These are phyloP conservation scores for Canavalia gladiata DNA, from an alignment of 306 rosid genomes.

Conservation along the genomic window DNA sequence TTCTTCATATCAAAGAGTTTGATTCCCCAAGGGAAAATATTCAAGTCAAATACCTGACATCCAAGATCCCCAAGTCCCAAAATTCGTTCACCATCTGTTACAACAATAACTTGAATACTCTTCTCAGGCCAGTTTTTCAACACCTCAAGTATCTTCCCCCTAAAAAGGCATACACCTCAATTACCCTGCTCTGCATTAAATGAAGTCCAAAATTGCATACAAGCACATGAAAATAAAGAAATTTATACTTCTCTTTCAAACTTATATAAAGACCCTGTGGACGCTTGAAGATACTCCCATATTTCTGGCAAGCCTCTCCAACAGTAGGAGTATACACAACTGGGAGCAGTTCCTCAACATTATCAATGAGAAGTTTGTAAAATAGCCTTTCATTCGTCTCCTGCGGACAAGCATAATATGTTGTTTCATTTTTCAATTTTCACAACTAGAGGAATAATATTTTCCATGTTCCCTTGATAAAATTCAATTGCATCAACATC, in stretches of 20 bases:
- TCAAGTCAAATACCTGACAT: constrained; percentile 67
- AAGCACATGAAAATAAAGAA: neutral
- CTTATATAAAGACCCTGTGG: constrained; percentile 34
- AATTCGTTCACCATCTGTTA: constrained; percentile 88
- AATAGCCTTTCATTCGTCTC: constrained; percentile 25
- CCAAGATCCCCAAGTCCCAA: constrained; percentile 94
- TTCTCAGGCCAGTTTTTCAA: constrained; percentile 31
- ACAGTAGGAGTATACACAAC: constrained; percentile 27
- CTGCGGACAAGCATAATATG: neutral
- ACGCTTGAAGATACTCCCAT: constrained; percentile 33
- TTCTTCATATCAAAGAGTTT: neutral
- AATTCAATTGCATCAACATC: neutral
- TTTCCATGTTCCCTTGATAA: neutral
- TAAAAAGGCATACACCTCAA: neutral
- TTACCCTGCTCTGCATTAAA: constrained; percentile 12
- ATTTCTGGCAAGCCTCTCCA: constrained; percentile 34
- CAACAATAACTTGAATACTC: constrained; percentile 45
- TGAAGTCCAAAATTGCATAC: constrained; percentile 1
- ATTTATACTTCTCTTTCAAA: constrained; percentile 28
- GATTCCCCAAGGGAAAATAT: neutral
- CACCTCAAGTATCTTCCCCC: constrained; percentile 26
- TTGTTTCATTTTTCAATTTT: constrained; percentile 7
- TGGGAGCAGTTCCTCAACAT: constrained; percentile 34
- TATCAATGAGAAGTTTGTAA: constrained; percentile 27
- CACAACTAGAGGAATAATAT: neutral